Base-by-base conservation (phyloP, 345 rosid genomes). In the Eucalyptus cloeziana region DNA sequence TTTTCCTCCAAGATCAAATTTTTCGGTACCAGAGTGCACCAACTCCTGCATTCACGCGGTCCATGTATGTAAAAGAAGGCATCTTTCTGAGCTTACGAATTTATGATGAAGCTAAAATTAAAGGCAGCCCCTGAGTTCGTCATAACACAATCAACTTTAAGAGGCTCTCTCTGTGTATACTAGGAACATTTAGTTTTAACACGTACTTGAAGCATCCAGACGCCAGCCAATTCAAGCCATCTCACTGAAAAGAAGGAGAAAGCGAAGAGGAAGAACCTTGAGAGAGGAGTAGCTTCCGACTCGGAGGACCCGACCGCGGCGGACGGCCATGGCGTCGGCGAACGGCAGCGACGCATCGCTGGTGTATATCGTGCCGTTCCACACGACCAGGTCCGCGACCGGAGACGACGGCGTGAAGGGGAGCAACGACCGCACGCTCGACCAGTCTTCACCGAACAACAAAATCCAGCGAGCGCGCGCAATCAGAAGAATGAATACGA, bases 291-390 rank as follows among this genome's bases (percentile, higher is more conserved):
- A 95, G 89, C 90, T 94, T 31, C 97, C 98, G 76, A 96, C 91
- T 71, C 96, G 93, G 87, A 96, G 94, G 90, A 96, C 91, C 93
- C 96, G 94, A 85, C 96, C 97, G 76, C 94, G 91, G 50, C 91
- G 92, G 86, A 97, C 90, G 60, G 99, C 99, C 94, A 97, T 94
- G 90, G 97, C 95, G 90, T 95, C 98, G 4, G 96, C 96, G 86
- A 95, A 96, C 19, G 93, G 96, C 86, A 92, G 88, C 85, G 96
- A 93, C 25, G 49, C 88, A 51, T 96, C 97, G 88, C 97, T 94
- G 27, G 99, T 97, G 94, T 95, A 96, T 89, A 96, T 94, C 50
- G 95, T 88, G 87, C 95, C 99, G 92, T 96, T 96, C n/a, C 64
- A 95, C 86, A 94, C 91, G 9, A 97, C 24, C 89, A 96, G 92